Percentiles rank a stretch among this genome's conserved stretches.
These are phyloP conservation scores for Diutina siamensis DNA, from an alignment of 1,139 yeast genomes.

Conservation along the genomic window DNA sequence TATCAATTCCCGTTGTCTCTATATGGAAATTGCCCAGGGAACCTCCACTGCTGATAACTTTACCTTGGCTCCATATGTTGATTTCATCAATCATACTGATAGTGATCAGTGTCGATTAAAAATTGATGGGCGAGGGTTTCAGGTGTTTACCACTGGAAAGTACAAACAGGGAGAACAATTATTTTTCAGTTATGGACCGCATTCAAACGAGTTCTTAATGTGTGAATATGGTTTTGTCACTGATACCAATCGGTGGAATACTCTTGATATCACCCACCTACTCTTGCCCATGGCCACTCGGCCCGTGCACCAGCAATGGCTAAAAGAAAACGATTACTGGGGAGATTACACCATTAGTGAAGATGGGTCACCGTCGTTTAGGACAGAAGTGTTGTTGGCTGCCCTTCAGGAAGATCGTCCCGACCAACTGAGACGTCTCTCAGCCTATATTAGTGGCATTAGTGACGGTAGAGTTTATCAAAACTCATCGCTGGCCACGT, in stretches of 20 bases:
- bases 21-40: slow-evolving; percentile 54
- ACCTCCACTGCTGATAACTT: slow-evolving; percentile 47
- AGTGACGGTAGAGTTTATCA: slow-evolving; percentile 34
- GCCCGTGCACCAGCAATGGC: slow-evolving; percentile 27
- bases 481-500: slow-evolving; percentile 16
- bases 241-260: slow-evolving; percentile 52
- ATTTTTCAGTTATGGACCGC: slow-evolving; percentile 76
- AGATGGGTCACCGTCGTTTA: slow-evolving; percentile 43
- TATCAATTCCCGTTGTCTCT: slow-evolving; percentile 84
- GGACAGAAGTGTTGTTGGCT: slow-evolving; percentile 70
- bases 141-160: slow-evolving; percentile 28
- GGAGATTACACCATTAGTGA: slow-evolving; percentile 61
- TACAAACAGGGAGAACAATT: slow-evolving; percentile 45
- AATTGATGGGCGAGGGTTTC: slow-evolving; percentile 38
- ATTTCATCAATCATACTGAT: slow-evolving; percentile 69
- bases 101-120: slow-evolving; percentile 42
- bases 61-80: slow-evolving; percentile 87
- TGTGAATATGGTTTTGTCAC: slow-evolving; percentile 81
- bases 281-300: slow-evolving; percentile 24
- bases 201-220: slow-evolving; percentile 66
- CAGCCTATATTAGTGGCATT: slow-evolving; percentile 17
- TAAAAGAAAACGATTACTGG: slow-evolving; percentile 43
- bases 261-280: slow-evolving; percentile 45
- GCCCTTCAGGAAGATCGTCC: slow-evolving; percentile 37
- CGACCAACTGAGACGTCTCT: slow-evolving; percentile 17